phyloP scores from a whole-genome alignment of 192 early-diverging fungal species.

The Backusella tuberculispora region DNA sequence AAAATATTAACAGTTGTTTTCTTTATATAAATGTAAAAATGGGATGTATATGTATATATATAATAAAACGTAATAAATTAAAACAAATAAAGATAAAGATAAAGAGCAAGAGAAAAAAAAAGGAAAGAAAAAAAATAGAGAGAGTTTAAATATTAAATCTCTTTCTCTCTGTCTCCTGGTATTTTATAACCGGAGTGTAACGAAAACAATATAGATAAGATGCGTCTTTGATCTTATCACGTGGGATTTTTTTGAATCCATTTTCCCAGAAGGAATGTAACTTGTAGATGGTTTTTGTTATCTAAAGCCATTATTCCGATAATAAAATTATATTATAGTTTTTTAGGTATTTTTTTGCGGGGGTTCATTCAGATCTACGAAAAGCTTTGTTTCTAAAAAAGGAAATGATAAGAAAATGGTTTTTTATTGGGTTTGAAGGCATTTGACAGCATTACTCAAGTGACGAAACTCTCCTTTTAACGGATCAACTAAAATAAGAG shows the following conservation, averaged over 20 bases:
- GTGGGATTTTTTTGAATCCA: slow-evolving; percentile 8
- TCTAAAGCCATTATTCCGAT: neutral
- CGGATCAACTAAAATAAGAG: neutral
- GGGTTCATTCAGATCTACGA: neutral
- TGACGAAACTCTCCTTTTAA: neutral
- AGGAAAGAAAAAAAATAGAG: neutral
- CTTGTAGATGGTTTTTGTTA: neutral
- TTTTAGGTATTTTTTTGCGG: slow-evolving; percentile 10
- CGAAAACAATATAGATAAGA: slow-evolving; percentile 26
- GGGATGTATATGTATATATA: neutral
- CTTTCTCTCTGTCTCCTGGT: neutral
- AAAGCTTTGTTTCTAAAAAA: slow-evolving; percentile 2
- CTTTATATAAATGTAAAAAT: slow-evolving; percentile 1
- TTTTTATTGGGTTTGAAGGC: slow-evolving; percentile 5
- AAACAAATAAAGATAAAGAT: neutral
- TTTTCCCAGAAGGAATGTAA: slow-evolving; percentile 5
- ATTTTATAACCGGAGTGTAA: slow-evolving; percentile 22
- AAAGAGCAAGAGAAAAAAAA: slow-evolving; percentile 7
- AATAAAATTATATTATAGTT: neutral
- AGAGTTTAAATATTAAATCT: neutral
- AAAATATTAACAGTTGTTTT: slow-evolving; percentile 17
- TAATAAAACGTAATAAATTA: neutral
- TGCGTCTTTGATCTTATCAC: slow-evolving; percentile 32
- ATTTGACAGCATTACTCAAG: slow-evolving; percentile 25
- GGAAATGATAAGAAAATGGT: slow-evolving; percentile 21